Conservation (phyloP, 495 filamentous ascomycete genomes). For the Penicillium dipodomyicola region DNA sequence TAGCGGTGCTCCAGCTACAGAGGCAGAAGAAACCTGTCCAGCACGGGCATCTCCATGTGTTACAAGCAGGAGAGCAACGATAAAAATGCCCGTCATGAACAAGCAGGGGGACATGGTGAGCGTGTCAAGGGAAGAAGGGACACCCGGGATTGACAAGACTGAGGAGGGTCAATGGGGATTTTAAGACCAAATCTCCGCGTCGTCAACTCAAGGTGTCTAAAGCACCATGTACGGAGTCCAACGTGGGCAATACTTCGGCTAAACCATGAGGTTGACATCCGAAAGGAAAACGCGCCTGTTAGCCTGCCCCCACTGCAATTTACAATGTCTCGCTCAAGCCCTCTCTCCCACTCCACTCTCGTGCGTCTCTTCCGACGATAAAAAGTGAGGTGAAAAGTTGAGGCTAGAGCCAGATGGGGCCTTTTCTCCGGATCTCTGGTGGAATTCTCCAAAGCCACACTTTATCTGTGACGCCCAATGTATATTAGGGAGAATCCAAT, state of each 20-base stretch:
- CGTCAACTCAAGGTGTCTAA: too few species aligned
- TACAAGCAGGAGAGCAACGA: constrained; percentile 15
- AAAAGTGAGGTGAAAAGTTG: not conserved
- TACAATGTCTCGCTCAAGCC: not conserved
- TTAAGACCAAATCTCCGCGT: constrained; percentile 1
- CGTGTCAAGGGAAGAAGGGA: not conserved
- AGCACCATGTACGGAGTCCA: too few species aligned
- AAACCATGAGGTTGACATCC: constrained; percentile 3
- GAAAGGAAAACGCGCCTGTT: not conserved
- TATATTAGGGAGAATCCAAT: too few species aligned
- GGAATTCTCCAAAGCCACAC: not conserved
- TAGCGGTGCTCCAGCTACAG: constrained; percentile 23
- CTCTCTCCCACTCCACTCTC: not conserved
- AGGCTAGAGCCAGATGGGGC: not conserved
- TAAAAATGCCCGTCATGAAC: constrained; percentile 8
- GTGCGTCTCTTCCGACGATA: not conserved
- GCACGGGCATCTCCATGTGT: constrained; percentile 13
- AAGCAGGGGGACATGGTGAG: constrained; percentile 18
- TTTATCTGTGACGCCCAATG: not conserved
- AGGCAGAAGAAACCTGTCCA: constrained; percentile 15
- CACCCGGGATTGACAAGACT: too few species aligned
- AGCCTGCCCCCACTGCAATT: not conserved
- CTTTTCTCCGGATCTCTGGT: not conserved
- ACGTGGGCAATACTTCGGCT: too few species aligned
- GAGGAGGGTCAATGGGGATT: not conserved